Evolutionary conservation across 306 rosid species (phyloP).

Genomic region (Ammopiptanthus mongolicus): DNA sequence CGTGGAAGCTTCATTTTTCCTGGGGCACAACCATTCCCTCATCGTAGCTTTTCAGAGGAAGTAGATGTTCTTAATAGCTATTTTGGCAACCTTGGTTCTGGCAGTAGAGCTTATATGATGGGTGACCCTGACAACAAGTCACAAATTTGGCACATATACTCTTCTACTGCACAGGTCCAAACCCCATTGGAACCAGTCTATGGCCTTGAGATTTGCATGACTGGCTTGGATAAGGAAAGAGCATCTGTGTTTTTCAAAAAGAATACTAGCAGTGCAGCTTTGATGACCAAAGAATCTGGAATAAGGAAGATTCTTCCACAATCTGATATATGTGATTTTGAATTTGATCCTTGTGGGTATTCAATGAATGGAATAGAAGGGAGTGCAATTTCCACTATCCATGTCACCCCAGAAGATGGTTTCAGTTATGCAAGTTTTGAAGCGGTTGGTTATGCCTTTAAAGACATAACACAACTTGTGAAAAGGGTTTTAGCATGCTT

Average conservation of each 20-base stretch:
- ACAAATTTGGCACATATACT: not conserved
- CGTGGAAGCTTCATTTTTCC: constrained; percentile 65
- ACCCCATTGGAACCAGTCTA: not conserved
- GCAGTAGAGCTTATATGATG: not conserved
- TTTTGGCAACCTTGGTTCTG: constrained; percentile 49
- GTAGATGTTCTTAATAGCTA: constrained; percentile 46
- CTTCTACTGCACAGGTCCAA: not conserved
- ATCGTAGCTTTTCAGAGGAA: constrained; percentile 55
- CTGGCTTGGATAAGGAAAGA: not conserved
- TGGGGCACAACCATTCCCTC: constrained; percentile 61
- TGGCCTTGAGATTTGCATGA: not conserved
- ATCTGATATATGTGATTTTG: not conserved
- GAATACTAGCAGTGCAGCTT: not conserved
- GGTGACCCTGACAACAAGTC: not conserved
- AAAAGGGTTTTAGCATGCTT: not conserved
- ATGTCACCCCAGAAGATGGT: constrained; percentile 54
- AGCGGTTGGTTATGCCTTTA: constrained; percentile 40
- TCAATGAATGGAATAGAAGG: constrained; percentile 67
- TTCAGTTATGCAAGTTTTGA: constrained; percentile 72
- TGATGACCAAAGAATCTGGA: not conserved
- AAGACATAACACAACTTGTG: not conserved
- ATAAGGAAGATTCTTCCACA: not conserved
- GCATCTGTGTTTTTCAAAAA: not conserved
- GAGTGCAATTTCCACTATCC: constrained; percentile 56
- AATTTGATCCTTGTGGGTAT: constrained; percentile 45